Percentiles rank a stretch among this genome's conserved stretches.
Evolutionary conservation across 169 alveolate species (phyloP).

Genomic region (Amoebophrya sp.): DNA sequence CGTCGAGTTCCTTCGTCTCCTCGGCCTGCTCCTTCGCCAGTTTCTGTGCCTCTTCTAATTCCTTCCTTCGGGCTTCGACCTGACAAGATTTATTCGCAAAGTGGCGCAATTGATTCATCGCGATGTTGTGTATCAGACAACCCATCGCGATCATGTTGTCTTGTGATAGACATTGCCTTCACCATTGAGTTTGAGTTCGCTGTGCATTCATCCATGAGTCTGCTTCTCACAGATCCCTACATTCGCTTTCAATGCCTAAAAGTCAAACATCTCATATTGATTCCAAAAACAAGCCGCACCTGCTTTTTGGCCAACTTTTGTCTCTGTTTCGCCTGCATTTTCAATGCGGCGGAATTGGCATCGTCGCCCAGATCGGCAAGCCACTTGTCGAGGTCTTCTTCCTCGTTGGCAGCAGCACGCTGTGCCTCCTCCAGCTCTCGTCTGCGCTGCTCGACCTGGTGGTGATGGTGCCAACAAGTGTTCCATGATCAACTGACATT

Average conservation of each 20-base stretch:
- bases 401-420: too few relatives aligned
- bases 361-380: background rate
- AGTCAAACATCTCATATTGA: too few relatives aligned
- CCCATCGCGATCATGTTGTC: too few relatives aligned
- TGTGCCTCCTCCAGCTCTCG: too few relatives aligned
- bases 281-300: background rate
- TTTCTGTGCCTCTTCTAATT: background rate
- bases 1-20: background rate
- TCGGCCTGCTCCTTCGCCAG: background rate
- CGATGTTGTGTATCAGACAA: background rate
- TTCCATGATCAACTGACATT: too few relatives aligned
- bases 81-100: background rate
- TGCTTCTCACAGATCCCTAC: background rate
- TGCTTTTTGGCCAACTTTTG: background rate
- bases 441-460: too few relatives aligned
- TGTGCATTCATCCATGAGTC: background rate
- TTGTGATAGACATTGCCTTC: too few relatives aligned
- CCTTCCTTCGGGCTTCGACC: background rate
- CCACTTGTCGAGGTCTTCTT: too few relatives aligned
- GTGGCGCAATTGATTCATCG: background rate
- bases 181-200: too few relatives aligned
- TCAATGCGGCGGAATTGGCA: background rate
- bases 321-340: background rate
- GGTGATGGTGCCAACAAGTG: too few relatives aligned
- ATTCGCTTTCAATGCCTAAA: background rate